These are phyloP conservation scores for Aegilops longissima DNA, from an alignment of 176 grass and related monocot species.

Conservation along the genomic window DNA sequence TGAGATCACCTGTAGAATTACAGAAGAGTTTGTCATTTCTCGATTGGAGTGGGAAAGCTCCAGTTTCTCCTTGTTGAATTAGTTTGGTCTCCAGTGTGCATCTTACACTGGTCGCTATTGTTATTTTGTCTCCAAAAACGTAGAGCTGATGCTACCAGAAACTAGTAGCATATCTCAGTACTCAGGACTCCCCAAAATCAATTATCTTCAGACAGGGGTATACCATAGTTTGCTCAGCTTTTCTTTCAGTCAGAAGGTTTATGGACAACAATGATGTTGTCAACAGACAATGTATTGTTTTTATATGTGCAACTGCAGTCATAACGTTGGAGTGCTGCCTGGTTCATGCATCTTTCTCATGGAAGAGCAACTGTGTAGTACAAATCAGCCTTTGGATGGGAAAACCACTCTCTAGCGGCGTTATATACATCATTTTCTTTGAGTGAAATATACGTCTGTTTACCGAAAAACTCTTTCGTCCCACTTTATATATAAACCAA, in stretches of 20 bases:
- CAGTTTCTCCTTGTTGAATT: background rate
- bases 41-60: background rate
- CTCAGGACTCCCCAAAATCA: too few relatives aligned
- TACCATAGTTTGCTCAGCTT: too few relatives aligned
- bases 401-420: too few relatives aligned
- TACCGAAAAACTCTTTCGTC: background rate
- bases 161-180: background rate
- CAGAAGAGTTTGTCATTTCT: background rate
- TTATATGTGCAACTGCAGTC: background rate
- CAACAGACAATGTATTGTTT: background rate
- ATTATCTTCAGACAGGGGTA: too few relatives aligned
- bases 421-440: too few relatives aligned
- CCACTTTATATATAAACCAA: too few relatives aligned
- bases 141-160: background rate
- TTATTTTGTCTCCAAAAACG: slow-evolving; percentile 6
- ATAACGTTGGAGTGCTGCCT: background rate
- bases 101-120: background rate
- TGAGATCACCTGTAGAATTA: background rate
- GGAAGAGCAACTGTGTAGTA: slow-evolving; percentile 21
- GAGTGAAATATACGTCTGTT: background rate
- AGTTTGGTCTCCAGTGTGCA: too few relatives aligned
- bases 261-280: background rate
- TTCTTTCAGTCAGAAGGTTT: background rate
- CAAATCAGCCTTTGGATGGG: background rate
- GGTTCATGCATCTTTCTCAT: background rate